A percentile compares a stretch with the other conserved stretches of the same genome.
Evolutionary conservation across 208 protist species (phyloP).

Genomic region (Balamuthia mandrillaris): DNA sequence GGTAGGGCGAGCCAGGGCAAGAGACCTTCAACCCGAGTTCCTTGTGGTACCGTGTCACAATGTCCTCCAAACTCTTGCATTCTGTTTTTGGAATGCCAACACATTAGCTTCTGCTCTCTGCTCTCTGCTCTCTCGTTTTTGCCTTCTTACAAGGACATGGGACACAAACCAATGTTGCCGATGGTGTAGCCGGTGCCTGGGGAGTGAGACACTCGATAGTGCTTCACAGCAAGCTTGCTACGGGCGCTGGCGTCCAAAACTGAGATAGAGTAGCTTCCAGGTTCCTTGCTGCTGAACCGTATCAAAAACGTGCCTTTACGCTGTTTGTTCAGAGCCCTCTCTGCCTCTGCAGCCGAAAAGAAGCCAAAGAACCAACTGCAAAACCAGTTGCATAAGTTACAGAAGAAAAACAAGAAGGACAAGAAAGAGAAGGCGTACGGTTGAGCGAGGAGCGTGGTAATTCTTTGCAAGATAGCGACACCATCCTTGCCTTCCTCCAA

Average conservation of each 20-base stretch:
- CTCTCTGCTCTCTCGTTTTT: not conserved
- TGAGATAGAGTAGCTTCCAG: constrained; percentile 34
- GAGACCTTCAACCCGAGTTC: constrained; percentile 13
- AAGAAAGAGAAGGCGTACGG: not conserved
- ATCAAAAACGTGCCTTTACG: not conserved
- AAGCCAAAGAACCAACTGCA: constrained; percentile 29
- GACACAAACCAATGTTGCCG: not conserved
- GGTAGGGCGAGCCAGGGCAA: constrained; percentile 12
- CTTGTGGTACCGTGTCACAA: constrained; percentile 20
- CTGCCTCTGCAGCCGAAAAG: constrained; percentile 8
- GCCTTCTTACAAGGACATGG: not conserved
- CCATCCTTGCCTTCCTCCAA: not conserved
- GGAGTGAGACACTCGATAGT: constrained; percentile 17
- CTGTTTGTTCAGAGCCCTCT: not conserved
- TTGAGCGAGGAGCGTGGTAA: not conserved
- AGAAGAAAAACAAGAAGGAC: not conserved
- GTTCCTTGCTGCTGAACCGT: constrained; percentile 18
- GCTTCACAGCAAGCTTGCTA: not conserved
- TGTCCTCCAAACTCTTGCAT: too few species aligned
- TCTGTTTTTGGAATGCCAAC: too few species aligned
- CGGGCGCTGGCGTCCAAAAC: not conserved
- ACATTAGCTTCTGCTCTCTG: not conserved
- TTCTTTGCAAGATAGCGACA: not conserved
- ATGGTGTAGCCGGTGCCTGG: constrained; percentile 8
- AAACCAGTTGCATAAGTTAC: too few species aligned